Evolutionary conservation across 2,329 filamentous ascomycete genomes (phyloP).

Genomic region (Ceratocystis papillata): DNA sequence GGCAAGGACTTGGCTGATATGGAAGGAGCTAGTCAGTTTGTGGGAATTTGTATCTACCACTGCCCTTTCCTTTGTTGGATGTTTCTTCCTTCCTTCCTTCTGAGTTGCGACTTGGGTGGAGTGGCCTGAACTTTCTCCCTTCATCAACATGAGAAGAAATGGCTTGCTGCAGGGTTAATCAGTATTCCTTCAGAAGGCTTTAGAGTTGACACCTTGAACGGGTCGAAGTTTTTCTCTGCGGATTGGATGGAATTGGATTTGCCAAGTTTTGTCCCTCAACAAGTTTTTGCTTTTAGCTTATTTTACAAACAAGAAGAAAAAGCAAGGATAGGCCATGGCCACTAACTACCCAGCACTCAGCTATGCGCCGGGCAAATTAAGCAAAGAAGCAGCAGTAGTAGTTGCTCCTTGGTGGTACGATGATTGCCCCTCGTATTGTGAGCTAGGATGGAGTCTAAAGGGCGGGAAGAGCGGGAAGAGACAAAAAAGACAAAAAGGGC

Average conservation of each 20-base stretch:
- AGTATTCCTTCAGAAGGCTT: not conserved
- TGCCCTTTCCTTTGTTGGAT: not conserved
- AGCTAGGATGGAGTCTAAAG: not conserved
- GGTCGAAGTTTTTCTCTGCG: not conserved
- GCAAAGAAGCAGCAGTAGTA: too few relatives aligned
- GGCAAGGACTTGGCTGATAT: not conserved
- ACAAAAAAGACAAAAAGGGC: not conserved
- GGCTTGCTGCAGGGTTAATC: too few relatives aligned
- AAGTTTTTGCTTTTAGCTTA: not conserved
- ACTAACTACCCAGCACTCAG: not conserved
- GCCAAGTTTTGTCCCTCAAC: not conserved
- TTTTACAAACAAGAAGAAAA: not conserved
- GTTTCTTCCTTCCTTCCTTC: not conserved
- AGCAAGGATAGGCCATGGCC: not conserved
- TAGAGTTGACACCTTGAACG: conserved; percentile 1
- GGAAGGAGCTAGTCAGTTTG: not conserved
- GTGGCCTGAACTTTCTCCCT: too few relatives aligned
- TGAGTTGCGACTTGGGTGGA: too few relatives aligned
- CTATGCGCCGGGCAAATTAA: too few relatives aligned
- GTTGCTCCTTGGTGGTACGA: not conserved
- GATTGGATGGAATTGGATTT: not conserved
- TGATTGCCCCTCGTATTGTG: not conserved
- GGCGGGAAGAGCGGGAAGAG: not conserved
- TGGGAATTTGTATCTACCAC: not conserved
- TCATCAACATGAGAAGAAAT: too few relatives aligned